Base-by-base conservation (phyloP, 2,329 filamentous ascomycete species). In the Harringtonia aguacate region DNA sequence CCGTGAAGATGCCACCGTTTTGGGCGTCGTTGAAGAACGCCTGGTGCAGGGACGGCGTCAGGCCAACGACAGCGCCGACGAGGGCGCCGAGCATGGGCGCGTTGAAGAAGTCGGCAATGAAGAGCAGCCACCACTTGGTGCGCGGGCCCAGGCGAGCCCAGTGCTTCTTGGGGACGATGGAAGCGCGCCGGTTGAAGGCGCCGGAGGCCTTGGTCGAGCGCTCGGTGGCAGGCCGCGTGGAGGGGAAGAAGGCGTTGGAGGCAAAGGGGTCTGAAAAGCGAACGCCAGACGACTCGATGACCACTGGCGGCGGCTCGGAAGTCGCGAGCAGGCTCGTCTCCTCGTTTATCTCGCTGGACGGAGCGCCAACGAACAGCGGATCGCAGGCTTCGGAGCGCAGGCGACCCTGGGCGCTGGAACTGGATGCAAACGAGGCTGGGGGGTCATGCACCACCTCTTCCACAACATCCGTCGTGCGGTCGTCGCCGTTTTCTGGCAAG, bases 1-100 rank as follows among this genome's bases (percentile, higher is more conserved):
- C 79, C 18, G 73, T 78, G 52, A 84, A 72, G 45, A 79, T 73
- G 2, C 81, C 79, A 7, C 79, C 80, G 6, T 79, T 61, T 8
- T 72, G 57, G 9, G 68, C 68, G 13, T 68, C 59, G 41, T 61
- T 67, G 63, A 84, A 84, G 58, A 85, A 84, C 3, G 74, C 69
- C 4, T 59, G 59, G 51, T 84, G 79, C 1, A 84, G 62, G 1
- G 68, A 53, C 0, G 79, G 78, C 0, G 72, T 66, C 2, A 84
- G 62, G 1, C 80, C 80, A 24, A 84, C 67, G 15, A 79, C 53
- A 2, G 68, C 69, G 5, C 79, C 80, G 2, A 75, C 56, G 3
- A 75, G 52, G 0, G 79, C 77, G 4, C 80, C 80, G 4, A 82
- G 56, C 3, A 84, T 58, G 0, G 79, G 76, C 0, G 77, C 70